Base-by-base conservation (phyloP, 257 asterid genomes). In the Nyctanthes arbortristis region DNA sequence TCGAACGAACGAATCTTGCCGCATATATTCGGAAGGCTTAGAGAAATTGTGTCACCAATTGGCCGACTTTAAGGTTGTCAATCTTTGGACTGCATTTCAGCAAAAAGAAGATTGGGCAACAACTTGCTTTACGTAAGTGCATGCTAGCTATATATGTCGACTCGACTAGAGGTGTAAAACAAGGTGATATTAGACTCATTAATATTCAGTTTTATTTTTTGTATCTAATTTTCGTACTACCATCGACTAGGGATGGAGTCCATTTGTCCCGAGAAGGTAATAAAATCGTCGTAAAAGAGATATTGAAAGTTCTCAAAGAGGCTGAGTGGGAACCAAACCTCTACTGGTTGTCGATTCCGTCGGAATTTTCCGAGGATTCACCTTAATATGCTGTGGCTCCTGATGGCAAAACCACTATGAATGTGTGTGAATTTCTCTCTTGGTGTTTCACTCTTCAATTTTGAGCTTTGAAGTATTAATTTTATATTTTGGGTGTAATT, bases 201-300 rank as follows among this genome's bases (percentile, higher is more conserved):
- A n/a, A n/a, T n/a, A n/a, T n/a, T n/a, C n/a, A n/a, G n/a, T n/a
- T n/a, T n/a, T n/a, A n/a, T n/a, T n/a, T n/a, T n/a, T n/a, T n/a
- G n/a, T n/a, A n/a, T n/a, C n/a, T n/a, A n/a, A n/a, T n/a, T n/a
- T n/a, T n/a, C n/a, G n/a, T n/a, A n/a, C n/a, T n/a, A n/a, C n/a
- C n/a, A n/a, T n/a, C n/a, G n/a, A n/a, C n/a, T n/a, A n/a, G 96
- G 62, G 92, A 86, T 27, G 90, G 96, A 3, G 75, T 88, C 63
- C 96, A 88, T 82, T 77, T 82, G 24, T 29, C 89, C 10, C n/a
- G 55, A 1, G 89, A 79, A 67, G 96, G 87, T 52, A 82, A 87
- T 82, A 73, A 79, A 73, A 78, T 84, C 25, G 83, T 82, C 29
- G 90, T 69, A 56, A 86, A 65, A 74, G 87, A 84, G 79, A 86